phyloP scores from a whole-genome alignment of 805 yeast species.

The Phaffomyces antillensis region DNA sequence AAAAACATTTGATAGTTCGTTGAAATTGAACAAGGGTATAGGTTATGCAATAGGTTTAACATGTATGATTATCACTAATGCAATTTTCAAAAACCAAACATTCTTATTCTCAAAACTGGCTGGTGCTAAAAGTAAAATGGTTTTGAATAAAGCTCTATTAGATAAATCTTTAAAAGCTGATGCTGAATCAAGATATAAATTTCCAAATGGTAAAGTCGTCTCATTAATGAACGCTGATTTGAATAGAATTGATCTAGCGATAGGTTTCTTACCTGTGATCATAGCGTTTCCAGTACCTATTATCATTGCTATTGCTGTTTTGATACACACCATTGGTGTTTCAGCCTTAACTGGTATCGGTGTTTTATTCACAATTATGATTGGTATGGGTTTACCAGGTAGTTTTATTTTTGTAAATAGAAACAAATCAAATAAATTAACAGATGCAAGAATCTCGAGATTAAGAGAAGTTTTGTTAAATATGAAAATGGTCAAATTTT shows the following conservation, averaged over 20 bases:
- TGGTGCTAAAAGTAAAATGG: conserved; percentile 63
- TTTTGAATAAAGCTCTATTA: conserved; percentile 60
- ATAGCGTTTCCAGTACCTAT: conserved; percentile 48
- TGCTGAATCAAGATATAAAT: conserved; percentile 46
- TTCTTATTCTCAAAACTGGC: conserved; percentile 48
- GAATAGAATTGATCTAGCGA: conserved; percentile 65
- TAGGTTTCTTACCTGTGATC: conserved; percentile 50
- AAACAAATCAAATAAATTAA: conserved; percentile 40
- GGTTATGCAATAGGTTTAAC: conserved; percentile 71
- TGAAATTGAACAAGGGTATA: conserved; percentile 46
- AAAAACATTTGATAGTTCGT: conserved; percentile 31
- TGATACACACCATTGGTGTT: conserved; percentile 60
- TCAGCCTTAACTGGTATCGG: conserved; percentile 60
- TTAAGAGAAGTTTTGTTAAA: conserved; percentile 53
- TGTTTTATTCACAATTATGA: conserved; percentile 34
- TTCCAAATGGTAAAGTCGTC: conserved; percentile 61
- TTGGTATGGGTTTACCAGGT: conserved; percentile 35
- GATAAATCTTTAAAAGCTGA: conserved; percentile 57
- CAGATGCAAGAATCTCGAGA: conserved; percentile 54
- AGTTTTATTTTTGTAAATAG: conserved; percentile 40
- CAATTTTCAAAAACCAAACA: conserved; percentile 51
- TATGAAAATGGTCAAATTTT: conserved; percentile 65
- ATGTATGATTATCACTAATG: conserved; percentile 39
- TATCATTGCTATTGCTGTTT: conserved; percentile 48
- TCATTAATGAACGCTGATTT: conserved; percentile 75